Base-by-base conservation (phyloP, 2,329 filamentous ascomycete genomes). In the Aspergillus clavatus region DNA sequence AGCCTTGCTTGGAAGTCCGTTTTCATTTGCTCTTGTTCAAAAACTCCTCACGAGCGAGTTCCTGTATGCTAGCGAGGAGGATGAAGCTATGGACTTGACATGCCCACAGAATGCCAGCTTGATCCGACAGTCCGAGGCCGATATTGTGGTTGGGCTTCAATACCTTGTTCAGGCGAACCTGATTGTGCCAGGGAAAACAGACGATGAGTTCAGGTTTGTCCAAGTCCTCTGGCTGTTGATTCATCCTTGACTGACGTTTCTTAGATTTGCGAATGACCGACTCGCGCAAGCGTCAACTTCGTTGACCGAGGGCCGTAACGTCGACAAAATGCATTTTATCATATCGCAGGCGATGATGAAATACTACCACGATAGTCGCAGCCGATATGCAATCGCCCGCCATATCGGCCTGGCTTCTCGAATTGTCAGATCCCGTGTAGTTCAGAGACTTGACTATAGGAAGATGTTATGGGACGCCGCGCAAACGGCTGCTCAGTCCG, bases 271-370 rank as follows among this genome's bases (percentile, higher is more conserved):
- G 26, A 90, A 96, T 64, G 90, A 96, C 65, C 81, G 90, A 42
- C 94, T 94, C 58, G 78, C 89, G 40, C 82, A 86, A 61, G 88
- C 87, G 12, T 83, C 88, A 5, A 74, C 79, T 11, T 77, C 80
- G 4, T 72, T 95, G 41, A 81, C 79, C 50, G 83, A 90, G 60
- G 82, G 80, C 58, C 72, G 70, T 40, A 82, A 86, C 44, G 72
- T 79, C 18, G 73, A 79, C 16, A 86, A 86, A 56, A 96, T 96
- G 90, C 89, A 96, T 66, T 96, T 90, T 57, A 82, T 89, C 37
- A 88, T 96, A 57, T 86, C 87, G 0, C 84, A 88, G 60, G 85
- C 84, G 0, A 80, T 96, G 53, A 80, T 90, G 64, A 86, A 86
- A 55, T 84, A 89, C 56, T 81, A 72, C 18, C 70, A 78, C 19